These are phyloP conservation scores for Clitocybe nebularis DNA, from an alignment of 1,284 basidiomycete species.

Conservation along the genomic window DNA sequence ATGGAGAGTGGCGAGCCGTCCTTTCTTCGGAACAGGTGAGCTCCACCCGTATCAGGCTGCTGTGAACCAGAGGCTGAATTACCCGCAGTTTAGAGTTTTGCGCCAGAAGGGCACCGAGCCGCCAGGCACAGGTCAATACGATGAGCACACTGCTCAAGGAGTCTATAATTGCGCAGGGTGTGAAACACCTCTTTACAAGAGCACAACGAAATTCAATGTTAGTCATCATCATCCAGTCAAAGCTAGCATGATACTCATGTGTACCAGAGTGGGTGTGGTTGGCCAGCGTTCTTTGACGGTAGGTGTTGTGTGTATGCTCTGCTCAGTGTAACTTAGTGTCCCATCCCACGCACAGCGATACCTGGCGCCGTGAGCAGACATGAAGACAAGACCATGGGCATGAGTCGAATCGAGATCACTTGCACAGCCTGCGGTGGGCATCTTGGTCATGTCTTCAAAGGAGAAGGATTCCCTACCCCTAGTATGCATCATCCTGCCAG, in stretches of 20 bases:
- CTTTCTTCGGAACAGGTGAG: conserved; percentile 80
- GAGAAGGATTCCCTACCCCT: conserved; percentile 75
- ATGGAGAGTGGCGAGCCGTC: conserved; percentile 84
- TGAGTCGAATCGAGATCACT: conserved; percentile 70
- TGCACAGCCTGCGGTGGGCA: conserved; percentile 88
- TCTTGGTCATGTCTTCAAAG: conserved; percentile 91
- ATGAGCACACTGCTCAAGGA: conserved; percentile 64
- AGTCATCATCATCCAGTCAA: conserved; percentile 12
- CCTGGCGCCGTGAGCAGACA: conserved; percentile 85
- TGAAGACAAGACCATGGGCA: conserved; percentile 56
- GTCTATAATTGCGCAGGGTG: conserved; percentile 76
- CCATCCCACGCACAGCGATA: conserved; percentile 49
- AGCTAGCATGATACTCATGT: neutral
- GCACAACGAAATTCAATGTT: conserved; percentile 83
- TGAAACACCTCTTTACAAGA: conserved; percentile 75
- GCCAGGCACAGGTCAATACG: conserved; percentile 75
- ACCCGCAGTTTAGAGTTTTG: conserved; percentile 73
- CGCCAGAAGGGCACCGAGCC: conserved; percentile 86
- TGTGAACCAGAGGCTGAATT: neutral
- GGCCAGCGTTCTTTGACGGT: conserved; percentile 98
- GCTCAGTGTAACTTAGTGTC: conserved; percentile 3
- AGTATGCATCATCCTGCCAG: conserved; percentile 42
- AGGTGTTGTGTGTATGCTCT: conserved; percentile 10
- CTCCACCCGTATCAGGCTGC: conserved; percentile 4
- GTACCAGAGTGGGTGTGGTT: conserved; percentile 82